Conservation (phyloP, 1,284 basidiomycete genomes). For the Irpex sp. region DNA sequence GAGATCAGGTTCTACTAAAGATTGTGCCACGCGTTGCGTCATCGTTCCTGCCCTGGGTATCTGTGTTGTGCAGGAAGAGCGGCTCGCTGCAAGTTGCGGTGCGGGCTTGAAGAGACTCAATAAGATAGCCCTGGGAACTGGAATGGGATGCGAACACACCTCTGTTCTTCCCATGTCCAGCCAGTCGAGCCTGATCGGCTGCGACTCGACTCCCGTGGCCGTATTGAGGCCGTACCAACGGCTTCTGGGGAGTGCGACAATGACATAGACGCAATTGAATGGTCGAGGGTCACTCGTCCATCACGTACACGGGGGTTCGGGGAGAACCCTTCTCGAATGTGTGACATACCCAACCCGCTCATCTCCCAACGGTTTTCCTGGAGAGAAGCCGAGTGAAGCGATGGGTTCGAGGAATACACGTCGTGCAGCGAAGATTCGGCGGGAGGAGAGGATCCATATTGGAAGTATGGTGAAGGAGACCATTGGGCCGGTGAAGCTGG, state of each 20-base stretch:
- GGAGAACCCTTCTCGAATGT: constrained; percentile 1
- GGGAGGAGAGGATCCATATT: constrained; percentile 6
- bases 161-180: constrained; percentile 15
- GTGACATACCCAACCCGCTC: constrained; percentile 3
- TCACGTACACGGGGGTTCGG: neutral
- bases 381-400: constrained; percentile 7
- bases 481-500: constrained; percentile 5
- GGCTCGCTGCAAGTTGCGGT: neutral
- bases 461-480: constrained; percentile 5
- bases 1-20: neutral
- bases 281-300: constrained; percentile 7
- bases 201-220: constrained; percentile 25
- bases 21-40: neutral
- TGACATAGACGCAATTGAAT: constrained; percentile 22
- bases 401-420: constrained; percentile 7
- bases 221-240: constrained; percentile 16
- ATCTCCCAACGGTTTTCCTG: constrained; percentile 11
- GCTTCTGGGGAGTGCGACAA: constrained; percentile 18
- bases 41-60: neutral
- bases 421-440: constrained; percentile 6
- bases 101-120: neutral
- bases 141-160: neutral
- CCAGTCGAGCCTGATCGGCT: constrained; percentile 23
- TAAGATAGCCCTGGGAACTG: neutral
- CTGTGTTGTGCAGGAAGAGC: neutral